Base-by-base conservation (phyloP, 2,329 filamentous ascomycete species). In the Neurospora sp. region DNA sequence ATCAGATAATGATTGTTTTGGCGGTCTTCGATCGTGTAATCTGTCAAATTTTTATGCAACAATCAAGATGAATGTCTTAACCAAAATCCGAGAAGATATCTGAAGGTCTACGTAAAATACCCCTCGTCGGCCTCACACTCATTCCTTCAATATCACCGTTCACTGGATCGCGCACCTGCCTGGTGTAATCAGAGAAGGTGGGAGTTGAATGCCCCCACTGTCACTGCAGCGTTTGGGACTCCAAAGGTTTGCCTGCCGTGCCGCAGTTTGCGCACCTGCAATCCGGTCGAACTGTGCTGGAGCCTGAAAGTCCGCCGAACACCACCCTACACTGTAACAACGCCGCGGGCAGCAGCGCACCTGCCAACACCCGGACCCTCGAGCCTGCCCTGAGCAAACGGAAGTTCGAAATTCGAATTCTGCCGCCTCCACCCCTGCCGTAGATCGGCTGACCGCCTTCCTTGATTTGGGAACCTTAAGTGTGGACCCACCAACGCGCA, bases 391-490 rank as follows among this genome's bases (percentile, higher is more conserved):
- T 15, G 23, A 58, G 52, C 23, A 62, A 62, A 62, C 46, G 23
- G 52, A 46, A 62, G 10, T n/a, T 52, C 43, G 43, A 52, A 23
- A 62, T 28, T 62, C 52, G 23, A 38, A 67, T 39, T 67, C 66
- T 67, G 66, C 66, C 66, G 6, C 19, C 42, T 17, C 43, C 42
- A 58, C 42, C 39, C 39, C 42, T 68, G 67, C 6, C 62, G 38
- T 17, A 15, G 36, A 67, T 67, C 66, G 36, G n/a, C 33, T 67
- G 17, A 67, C 66, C 66, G 66, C 66, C 68, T 67, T 66, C 68
- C 66, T 66, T 69, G n/a, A 40, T n/a, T 42, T 36, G 69, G 62
- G 52, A 62, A 62, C 52, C 52, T 33, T 62, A 58, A 58, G 23
- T 62, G 52, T 33, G 52, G 52, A 62, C 52, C 52, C 52, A 62